Percentiles rank a stretch among this genome's conserved stretches.
Conservation (phyloP, 768 basidiomycete species). For the Gymnopilus junonius region DNA sequence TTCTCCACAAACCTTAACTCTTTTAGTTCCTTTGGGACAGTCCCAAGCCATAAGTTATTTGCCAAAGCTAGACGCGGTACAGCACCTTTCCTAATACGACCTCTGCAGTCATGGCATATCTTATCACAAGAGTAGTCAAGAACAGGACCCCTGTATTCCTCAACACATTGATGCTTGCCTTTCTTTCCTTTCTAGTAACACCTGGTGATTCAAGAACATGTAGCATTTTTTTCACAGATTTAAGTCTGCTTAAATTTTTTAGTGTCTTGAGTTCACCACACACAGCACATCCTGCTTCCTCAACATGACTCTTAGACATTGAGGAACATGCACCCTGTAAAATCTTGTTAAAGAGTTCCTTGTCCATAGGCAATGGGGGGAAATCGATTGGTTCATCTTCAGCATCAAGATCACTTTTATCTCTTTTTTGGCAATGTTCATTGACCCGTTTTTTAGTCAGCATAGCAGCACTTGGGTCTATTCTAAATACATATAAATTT, state of each 20-base stretch:
- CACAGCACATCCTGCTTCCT: slow-evolving; percentile 35
- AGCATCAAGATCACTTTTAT: not conserved
- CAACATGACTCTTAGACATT: slow-evolving; percentile 2
- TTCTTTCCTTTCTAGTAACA: slow-evolving; percentile 9
- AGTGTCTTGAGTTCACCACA: slow-evolving; percentile 26
- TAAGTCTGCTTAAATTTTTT: slow-evolving; percentile 21
- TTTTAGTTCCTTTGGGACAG: slow-evolving; percentile 8
- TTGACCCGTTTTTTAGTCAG: no score
- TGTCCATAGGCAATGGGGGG: slow-evolving; percentile 3
- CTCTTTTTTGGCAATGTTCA: not conserved
- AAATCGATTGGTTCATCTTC: not conserved
- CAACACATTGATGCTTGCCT: not conserved
- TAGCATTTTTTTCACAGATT: slow-evolving; percentile 1
- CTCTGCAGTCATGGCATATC: slow-evolving; percentile 6
- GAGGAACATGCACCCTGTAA: not conserved
- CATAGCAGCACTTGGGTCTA: no score
- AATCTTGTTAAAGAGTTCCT: slow-evolving; percentile 5
- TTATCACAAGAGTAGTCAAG: slow-evolving; percentile 9
- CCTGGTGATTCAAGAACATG: not conserved
- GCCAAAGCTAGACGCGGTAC: slow-evolving; percentile 12
- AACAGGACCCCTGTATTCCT: slow-evolving; percentile 12
- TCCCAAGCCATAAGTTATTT: slow-evolving; percentile 18
- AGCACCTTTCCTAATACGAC: slow-evolving; percentile 6
- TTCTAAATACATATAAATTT: not conserved
- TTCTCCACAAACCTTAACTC: slow-evolving; percentile 24